These are phyloP conservation scores for Trichoderma afroharzianum DNA, from an alignment of 2,329 filamentous ascomycete genomes.

Conservation along the genomic window DNA sequence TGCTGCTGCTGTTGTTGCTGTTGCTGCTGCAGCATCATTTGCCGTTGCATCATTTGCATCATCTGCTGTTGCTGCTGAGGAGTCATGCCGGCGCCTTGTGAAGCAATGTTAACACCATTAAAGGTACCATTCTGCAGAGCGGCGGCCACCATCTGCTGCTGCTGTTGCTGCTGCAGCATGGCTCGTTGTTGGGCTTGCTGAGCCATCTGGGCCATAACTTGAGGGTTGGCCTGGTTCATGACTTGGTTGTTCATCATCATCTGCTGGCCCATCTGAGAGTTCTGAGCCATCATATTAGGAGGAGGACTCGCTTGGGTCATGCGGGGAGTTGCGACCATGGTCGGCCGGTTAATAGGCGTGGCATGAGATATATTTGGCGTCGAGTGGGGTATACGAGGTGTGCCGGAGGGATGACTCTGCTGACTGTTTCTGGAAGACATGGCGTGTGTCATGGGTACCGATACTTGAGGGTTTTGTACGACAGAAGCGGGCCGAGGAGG, in stretches of 20 bases:
- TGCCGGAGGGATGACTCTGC: slow-evolving; percentile 62
- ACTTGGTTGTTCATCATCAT: slow-evolving; percentile 52
- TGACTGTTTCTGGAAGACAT: slow-evolving; percentile 65
- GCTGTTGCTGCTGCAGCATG: slow-evolving; percentile 42
- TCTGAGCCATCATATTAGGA: slow-evolving; percentile 56
- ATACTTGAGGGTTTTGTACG: slow-evolving; percentile 57
- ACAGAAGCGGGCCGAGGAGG: slow-evolving; percentile 65
- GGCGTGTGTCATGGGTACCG: slow-evolving; percentile 56
- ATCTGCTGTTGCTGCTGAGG: slow-evolving; percentile 34
- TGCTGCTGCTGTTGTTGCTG: slow-evolving; percentile 33
- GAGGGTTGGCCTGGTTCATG: slow-evolving; percentile 38
- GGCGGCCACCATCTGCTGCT: slow-evolving; percentile 43
- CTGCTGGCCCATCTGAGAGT: slow-evolving; percentile 50
- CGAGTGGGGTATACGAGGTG: slow-evolving; percentile 57
- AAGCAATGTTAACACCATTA: slow-evolving; percentile 33
- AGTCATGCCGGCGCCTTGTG: slow-evolving; percentile 31
- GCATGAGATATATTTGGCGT: slow-evolving; percentile 60
- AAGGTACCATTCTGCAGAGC: slow-evolving; percentile 38
- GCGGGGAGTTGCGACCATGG: slow-evolving; percentile 55
- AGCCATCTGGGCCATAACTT: slow-evolving; percentile 41
- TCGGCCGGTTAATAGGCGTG: slow-evolving; percentile 54
- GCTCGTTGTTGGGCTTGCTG: slow-evolving; percentile 42
- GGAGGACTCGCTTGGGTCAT: slow-evolving; percentile 62
- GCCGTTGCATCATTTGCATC: slow-evolving; percentile 38
- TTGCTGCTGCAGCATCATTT: slow-evolving; percentile 39